Base-by-base conservation (phyloP, 164 flowering plant genomes). In the Litsea cubeba region DNA sequence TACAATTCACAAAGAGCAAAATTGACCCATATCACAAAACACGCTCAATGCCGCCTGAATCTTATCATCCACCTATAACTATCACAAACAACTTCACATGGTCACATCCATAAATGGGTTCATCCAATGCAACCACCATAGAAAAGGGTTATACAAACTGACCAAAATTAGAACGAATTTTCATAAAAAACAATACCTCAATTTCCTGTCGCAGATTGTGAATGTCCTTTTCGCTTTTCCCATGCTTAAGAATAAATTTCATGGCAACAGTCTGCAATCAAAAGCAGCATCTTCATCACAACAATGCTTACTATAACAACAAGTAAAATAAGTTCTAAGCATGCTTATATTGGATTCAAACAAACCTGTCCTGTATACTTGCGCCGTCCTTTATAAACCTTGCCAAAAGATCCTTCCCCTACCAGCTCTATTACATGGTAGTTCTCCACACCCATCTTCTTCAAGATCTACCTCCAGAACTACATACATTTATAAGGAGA, bases 341-440 rank as follows among this genome's bases (percentile, higher is more conserved):
- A 46, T 46, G 32, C 22, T 14, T 23, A 20, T 30, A 22, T 10
- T 25, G 23, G 12, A 63, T 23, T 64, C 51, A 20, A 40, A 63
- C 62, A 23, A 20, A 93, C 99, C 98, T 95, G 92, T 58, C 97
- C 94, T 0, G 95, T 88, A 75, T 50, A 83, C 79, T 95, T 95
- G 51, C 94, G 86, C 65, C 99, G 85, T 66, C 99, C 99, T 75
- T 93, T 95, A 79, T 91, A 93, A 0, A 95, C 99, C 71, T 91
- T 95, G 1, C 99, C 99, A 70, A 95, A 95, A 1, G 99, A 95
- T 12, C 99, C 99, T 82, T 93, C 99, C 7, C 99, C 99, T 0
- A 95, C 97, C 8, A 91, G 86, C 84, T 92, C 98, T 22, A 93
- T 90, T 23, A 95, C 99, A 76, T 93, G 98, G 83, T 95, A 95